Evolutionary conservation across 305 asterid species (phyloP).

Genomic region (Plantago coronopus): DNA sequence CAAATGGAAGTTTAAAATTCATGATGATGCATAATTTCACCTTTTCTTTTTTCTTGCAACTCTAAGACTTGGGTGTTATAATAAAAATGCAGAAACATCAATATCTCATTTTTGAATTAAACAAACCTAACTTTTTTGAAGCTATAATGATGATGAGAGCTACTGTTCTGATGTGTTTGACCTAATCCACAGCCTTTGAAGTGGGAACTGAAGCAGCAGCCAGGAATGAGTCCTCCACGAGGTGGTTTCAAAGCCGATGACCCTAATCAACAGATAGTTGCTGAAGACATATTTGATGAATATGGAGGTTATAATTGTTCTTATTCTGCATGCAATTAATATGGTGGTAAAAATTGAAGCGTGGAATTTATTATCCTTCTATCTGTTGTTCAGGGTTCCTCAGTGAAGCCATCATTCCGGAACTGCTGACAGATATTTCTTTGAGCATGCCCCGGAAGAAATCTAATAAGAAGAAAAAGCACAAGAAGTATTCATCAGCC

Average conservation of each 20-base stretch:
- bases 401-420: constrained; percentile 60
- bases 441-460: constrained; percentile 51
- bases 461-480: constrained; percentile 58
- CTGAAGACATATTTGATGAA: constrained; percentile 94
- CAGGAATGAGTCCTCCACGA: constrained; percentile 91
- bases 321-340: not conserved
- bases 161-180: not conserved
- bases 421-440: constrained; percentile 52
- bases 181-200: constrained; percentile 67
- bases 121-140: not conserved
- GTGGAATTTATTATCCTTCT: not conserved
- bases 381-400: constrained; percentile 60
- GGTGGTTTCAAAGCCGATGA: constrained; percentile 81
- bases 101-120: not conserved
- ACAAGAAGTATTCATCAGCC: constrained; percentile 37
- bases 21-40: no score
- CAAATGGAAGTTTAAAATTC: no score
- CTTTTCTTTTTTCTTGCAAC: no score
- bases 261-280: constrained; percentile 98
- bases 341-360: not conserved
- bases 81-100: not conserved
- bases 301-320: constrained; percentile 72
- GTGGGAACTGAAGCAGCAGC: constrained; percentile 95
- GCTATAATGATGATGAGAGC: not conserved
- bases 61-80: no score